Conservation (phyloP, 345 rosid species). For the Arabis alpina region DNA sequence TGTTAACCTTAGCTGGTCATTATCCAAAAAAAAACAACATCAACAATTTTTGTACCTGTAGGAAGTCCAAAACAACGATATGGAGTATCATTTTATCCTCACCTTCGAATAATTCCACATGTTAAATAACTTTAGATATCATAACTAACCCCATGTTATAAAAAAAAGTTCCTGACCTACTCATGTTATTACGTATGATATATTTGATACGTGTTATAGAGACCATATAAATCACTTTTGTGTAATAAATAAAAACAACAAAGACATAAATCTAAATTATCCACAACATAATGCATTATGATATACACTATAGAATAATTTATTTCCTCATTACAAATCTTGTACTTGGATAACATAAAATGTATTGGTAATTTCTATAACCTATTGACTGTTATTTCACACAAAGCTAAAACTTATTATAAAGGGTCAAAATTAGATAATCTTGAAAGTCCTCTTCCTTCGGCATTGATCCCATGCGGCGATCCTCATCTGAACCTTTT, state of each 20-base stretch:
- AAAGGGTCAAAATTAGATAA: constrained; percentile 25
- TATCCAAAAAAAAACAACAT: too few relatives aligned
- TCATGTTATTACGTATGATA: constrained; percentile 7
- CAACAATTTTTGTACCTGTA: too few relatives aligned
- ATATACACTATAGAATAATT: background rate
- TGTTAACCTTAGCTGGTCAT: too few relatives aligned
- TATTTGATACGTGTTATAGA: constrained; percentile 8
- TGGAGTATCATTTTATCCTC: too few relatives aligned
- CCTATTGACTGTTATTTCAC: constrained; percentile 25
- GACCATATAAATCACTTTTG: constrained; percentile 10
- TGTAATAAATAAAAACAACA: background rate
- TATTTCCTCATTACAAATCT: background rate
- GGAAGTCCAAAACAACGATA: too few relatives aligned
- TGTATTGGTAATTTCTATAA: constrained; percentile 17
- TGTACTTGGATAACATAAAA: background rate
- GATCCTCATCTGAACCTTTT: constrained; percentile 76
- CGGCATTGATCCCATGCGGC: constrained; percentile 60
- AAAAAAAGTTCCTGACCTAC: constrained; percentile 6
- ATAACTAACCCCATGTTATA: too few relatives aligned
- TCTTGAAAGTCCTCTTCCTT: constrained; percentile 30
- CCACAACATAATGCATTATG: background rate
- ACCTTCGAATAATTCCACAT: too few relatives aligned
- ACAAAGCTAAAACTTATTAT: background rate
- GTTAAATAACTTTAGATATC: too few relatives aligned
- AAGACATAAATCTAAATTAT: background rate